Evolutionary conservation across 2,329 filamentous ascomycete species (phyloP).

Genomic region (Ophiostoma pallidulum): DNA sequence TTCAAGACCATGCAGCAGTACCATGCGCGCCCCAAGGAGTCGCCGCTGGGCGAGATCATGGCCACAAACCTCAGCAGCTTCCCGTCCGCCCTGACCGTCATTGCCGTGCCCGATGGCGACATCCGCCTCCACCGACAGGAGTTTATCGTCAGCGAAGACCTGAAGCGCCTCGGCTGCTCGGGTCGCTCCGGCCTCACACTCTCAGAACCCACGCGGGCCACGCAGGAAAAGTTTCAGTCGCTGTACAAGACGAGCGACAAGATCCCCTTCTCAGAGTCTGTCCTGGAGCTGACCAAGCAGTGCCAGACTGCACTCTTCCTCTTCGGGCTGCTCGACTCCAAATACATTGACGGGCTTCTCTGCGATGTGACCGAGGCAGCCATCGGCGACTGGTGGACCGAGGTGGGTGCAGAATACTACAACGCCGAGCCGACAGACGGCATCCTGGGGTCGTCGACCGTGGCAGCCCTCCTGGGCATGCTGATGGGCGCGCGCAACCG

Average conservation of each 20-base stretch:
- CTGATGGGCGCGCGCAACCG: slow-evolving; percentile 85
- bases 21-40: slow-evolving; percentile 76
- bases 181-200: slow-evolving; percentile 80
- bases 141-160: slow-evolving; percentile 88
- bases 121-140: slow-evolving; percentile 67
- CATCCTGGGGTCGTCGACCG: slow-evolving; percentile 83
- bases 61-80: slow-evolving; percentile 90
- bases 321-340: slow-evolving; percentile 77
- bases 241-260: slow-evolving; percentile 81
- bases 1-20: slow-evolving; percentile 79
- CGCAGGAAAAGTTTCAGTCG: slow-evolving; percentile 83
- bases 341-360: slow-evolving; percentile 83
- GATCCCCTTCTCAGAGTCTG: slow-evolving; percentile 66
- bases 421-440: slow-evolving; percentile 89
- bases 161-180: slow-evolving; percentile 87
- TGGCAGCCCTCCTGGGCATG: slow-evolving; percentile 77
- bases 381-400: slow-evolving; percentile 91
- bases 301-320: slow-evolving; percentile 83
- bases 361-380: slow-evolving; percentile 90
- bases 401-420: slow-evolving; percentile 85
- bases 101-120: slow-evolving; percentile 79
- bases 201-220: slow-evolving; percentile 66
- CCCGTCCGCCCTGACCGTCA: slow-evolving; percentile 85
- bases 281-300: slow-evolving; percentile 80
- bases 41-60: slow-evolving; percentile 75